phyloP scores from a whole-genome alignment of 2,329 filamentous ascomycete genomes.

The Magnaporthiopsis poae region DNA sequence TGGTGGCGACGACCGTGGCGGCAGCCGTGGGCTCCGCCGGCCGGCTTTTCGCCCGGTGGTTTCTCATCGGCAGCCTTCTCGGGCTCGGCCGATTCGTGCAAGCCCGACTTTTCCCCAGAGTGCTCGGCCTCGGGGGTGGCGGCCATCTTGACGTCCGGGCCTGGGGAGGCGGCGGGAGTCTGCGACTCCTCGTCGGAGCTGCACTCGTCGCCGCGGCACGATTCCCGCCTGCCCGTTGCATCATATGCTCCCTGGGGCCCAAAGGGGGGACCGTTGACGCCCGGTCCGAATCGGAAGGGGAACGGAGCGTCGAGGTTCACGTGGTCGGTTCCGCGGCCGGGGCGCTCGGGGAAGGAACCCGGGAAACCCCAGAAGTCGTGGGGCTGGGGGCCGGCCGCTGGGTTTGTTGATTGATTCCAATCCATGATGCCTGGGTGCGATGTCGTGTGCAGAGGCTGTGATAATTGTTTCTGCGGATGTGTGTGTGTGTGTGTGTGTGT shows the following conservation, averaged over 20 bases:
- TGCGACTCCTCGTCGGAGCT: conserved; percentile 11
- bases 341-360: conserved; percentile 20
- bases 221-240: conserved; percentile 6
- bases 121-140: not conserved
- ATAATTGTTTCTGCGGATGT: not conserved
- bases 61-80: conserved; percentile 14
- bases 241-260: conserved; percentile 6
- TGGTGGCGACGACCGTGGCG: conserved; percentile 14
- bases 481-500: not conserved
- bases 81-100: conserved; percentile 23
- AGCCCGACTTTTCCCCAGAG: conserved; percentile 22
- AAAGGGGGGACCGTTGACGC: conserved; percentile 4
- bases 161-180: conserved; percentile 7
- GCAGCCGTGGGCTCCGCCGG: conserved; percentile 15
- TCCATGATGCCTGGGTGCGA: not conserved
- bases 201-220: conserved; percentile 11
- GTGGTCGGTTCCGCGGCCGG: conserved; percentile 31
- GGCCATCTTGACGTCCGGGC: not conserved
- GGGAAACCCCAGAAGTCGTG: conserved; percentile 25
- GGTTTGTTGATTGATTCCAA: not conserved
- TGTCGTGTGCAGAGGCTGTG: not conserved
- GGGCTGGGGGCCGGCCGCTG: not conserved
- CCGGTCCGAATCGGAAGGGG: conserved; percentile 11
- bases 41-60: conserved; percentile 14
- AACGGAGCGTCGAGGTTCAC: conserved; percentile 13